Evolutionary conservation across 164 flowering plant species (phyloP).

Genomic region (Euptelea pleiosperma): DNA sequence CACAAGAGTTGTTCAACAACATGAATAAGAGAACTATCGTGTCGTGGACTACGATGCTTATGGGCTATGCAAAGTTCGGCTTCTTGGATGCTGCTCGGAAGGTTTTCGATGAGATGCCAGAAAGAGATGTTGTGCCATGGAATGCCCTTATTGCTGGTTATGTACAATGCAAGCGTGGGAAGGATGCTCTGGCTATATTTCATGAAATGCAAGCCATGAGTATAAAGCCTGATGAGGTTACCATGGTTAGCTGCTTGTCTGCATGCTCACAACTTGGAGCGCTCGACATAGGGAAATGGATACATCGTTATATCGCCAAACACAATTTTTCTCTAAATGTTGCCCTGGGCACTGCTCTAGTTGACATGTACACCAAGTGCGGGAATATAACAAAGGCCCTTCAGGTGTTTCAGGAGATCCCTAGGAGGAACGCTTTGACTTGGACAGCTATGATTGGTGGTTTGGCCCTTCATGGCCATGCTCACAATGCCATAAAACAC

Average conservation of each 20-base stretch:
- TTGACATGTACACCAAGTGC: too few relatives aligned
- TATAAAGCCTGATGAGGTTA: conserved; percentile 55
- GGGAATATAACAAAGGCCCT: conserved; percentile 56
- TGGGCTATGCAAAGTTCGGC: conserved; percentile 50
- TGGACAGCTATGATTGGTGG: conserved; percentile 72
- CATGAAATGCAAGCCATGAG: conserved; percentile 48
- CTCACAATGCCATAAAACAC: conserved; percentile 45
- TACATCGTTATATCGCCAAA: conserved; percentile 49
- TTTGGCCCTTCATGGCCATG: conserved; percentile 58
- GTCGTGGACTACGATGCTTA: conserved; percentile 65
- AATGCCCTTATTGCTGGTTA: conserved; percentile 66
- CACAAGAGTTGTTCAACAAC: conserved; percentile 43
- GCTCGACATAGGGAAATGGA: conserved; percentile 66
- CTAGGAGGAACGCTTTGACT: too few relatives aligned
- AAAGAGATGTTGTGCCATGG: conserved; percentile 67
- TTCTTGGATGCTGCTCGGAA: conserved; percentile 38
- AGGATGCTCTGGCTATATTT: conserved; percentile 62
- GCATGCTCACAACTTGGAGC: conserved; percentile 69
- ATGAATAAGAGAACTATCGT: conserved; percentile 48
- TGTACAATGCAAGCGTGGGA: conserved; percentile 44
- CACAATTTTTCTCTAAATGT: conserved; percentile 42
- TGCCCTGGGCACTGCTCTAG: conserved; percentile 57
- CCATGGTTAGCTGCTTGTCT: conserved; percentile 56
- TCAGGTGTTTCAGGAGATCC: conserved; percentile 48
- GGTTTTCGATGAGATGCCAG: conserved; percentile 52